Conservation (phyloP, 2,329 filamentous ascomycete genomes). For the Metarhizium anisopliae region DNA sequence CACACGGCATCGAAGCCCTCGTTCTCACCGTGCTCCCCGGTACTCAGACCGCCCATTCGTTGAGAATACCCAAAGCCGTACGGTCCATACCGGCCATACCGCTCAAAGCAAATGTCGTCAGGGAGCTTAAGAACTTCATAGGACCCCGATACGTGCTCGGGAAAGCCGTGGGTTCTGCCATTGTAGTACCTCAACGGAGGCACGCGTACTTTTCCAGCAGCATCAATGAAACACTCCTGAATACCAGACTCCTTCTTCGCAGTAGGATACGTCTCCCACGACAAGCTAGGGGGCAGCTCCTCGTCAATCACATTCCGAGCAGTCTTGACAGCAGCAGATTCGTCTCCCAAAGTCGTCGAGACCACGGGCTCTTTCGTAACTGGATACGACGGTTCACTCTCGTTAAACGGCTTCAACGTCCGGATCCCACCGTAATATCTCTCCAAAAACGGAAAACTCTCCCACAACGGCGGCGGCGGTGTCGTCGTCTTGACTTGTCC, state of each 20-base stretch:
- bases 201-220: conserved; percentile 51
- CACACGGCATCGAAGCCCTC: conserved; percentile 76
- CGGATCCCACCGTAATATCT: conserved; percentile 86
- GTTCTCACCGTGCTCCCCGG: conserved; percentile 75
- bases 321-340: conserved; percentile 5
- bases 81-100: conserved; percentile 77
- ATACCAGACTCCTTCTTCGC: conserved; percentile 40
- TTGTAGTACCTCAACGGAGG: conserved; percentile 66
- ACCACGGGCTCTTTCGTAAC: conserved; percentile 45
- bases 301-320: conserved; percentile 8
- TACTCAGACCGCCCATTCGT: conserved; percentile 69
- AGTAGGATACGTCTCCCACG: conserved; percentile 25
- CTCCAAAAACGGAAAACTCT: conserved; percentile 74
- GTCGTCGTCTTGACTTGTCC: conserved; percentile 35
- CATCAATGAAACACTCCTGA: conserved; percentile 72
- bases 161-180: conserved; percentile 76
- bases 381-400: conserved; percentile 78
- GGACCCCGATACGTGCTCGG: conserved; percentile 77
- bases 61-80: conserved; percentile 85
- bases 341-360: conserved; percentile 7
- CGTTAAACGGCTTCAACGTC: conserved; percentile 52
- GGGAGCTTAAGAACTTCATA: conserved; percentile 71
- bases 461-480: conserved; percentile 64
- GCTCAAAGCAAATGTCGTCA: conserved; percentile 86
- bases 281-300: conserved; percentile 14